phyloP scores from a whole-genome alignment of 371 early-diverging fungal genomes.

The Circinella minor region DNA sequence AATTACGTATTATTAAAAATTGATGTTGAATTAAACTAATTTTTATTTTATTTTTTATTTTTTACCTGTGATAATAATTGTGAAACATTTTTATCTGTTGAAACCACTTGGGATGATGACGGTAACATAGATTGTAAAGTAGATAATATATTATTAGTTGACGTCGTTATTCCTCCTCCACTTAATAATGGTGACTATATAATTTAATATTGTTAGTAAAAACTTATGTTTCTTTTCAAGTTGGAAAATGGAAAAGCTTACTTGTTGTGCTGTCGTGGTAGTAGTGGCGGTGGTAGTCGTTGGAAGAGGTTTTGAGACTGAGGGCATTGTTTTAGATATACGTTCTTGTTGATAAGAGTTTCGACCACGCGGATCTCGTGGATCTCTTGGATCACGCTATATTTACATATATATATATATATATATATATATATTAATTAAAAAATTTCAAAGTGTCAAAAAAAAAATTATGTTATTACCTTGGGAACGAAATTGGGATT shows the following conservation, averaged over 20 bases:
- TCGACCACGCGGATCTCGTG: constrained; percentile 6
- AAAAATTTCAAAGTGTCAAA: not conserved
- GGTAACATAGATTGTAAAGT: constrained; percentile 35
- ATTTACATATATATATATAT: too few relatives aligned
- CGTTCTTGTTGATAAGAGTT: not conserved
- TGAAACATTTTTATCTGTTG: constrained; percentile 11
- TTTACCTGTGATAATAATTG: constrained; percentile 42
- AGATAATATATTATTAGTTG: constrained; percentile 20
- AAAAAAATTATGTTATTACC: constrained; percentile 37
- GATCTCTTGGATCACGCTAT: constrained; percentile 23
- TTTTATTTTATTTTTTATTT: not conserved
- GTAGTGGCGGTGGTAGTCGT: too few relatives aligned
- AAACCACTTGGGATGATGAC: constrained; percentile 5
- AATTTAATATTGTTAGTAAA: not conserved
- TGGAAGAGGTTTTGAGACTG: not conserved
- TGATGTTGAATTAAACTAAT: too few relatives aligned
- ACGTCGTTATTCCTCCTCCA: not conserved
- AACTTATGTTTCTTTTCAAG: too few relatives aligned
- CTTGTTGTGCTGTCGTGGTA: not conserved
- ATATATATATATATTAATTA: too few relatives aligned
- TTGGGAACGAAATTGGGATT: constrained; percentile 64
- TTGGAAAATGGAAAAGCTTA: not conserved
- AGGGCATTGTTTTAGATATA: not conserved
- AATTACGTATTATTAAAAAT: too few relatives aligned
- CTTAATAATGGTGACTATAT: not conserved